Evolutionary conservation across 2,329 filamentous ascomycete species (phyloP), one percentile per base, ranked within the genome.

Genomic region (Ilyonectria mors-panacis): DNA sequence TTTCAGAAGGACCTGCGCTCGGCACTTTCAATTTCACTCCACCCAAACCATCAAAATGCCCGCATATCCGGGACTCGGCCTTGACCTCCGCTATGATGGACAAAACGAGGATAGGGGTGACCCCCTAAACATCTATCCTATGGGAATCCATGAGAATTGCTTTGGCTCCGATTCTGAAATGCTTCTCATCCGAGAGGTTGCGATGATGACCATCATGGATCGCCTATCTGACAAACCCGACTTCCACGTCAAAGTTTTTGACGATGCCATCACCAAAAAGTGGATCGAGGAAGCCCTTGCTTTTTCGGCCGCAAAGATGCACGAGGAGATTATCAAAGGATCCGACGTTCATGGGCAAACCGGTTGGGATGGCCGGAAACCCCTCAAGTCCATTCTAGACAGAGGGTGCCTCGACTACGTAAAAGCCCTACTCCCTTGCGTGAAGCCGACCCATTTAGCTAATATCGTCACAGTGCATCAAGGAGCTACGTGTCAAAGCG

Each of bases 401-500:
- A 33, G 33, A 21, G 48, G 6, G 3, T 51, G 48, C 10, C 17
- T 51, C 26, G 26, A 51, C 48, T 51, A 51, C 26, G 48, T 33
- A 13, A 51, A 28, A 10, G n/a, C 48, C 8, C n/a, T 51, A 12
- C 47, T 51, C 3, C 17, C 2, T 9, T 28, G 6, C 10, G 9
- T 2, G 39, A 42, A 9, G 9, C n/a, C 3, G 26, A 9, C n/a
- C 26, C 10, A 23, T 9, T 6, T 6, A 12, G 10, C n/a, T 51
- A 13, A 51, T 9, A 10, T 33, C 15, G 9, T 3, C 28, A 19
- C 15, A 75, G 73, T 75, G 72, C 17, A 72, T 75, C 15, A 17
- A 69, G 9, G 86, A 88, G 61, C 78, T 88, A 0, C 79, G 78
- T 9, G 81, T 79, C 65, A 88, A 88, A 64, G 85, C 85, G 0